These are phyloP conservation scores for Globisporangium radiosum DNA, from an alignment of 352 stramenopile genomes.

Conservation along the genomic window DNA sequence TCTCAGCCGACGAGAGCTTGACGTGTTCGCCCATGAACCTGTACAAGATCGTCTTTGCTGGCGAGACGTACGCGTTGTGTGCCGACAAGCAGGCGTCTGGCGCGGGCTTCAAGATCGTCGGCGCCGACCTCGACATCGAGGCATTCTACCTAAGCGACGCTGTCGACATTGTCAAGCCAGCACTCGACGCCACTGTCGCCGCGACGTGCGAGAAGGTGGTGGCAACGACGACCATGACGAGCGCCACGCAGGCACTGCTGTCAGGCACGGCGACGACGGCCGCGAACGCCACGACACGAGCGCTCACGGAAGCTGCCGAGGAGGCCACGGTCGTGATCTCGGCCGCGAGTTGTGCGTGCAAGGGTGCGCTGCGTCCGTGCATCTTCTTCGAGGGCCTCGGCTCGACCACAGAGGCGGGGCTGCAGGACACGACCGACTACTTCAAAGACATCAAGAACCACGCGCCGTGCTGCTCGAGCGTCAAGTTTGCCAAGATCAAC, in stretches of 20 bases:
- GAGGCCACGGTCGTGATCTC: conserved; percentile 11
- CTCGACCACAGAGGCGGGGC: conserved; percentile 19
- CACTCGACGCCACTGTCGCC: conserved; percentile 1
- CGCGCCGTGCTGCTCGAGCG: conserved; percentile 52
- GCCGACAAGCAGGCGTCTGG: conserved; percentile 5
- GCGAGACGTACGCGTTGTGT: conserved; percentile 36
- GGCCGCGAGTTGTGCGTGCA: conserved; percentile 29
- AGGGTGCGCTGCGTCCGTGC: conserved; percentile 27
- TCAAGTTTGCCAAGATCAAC: conserved; percentile 40
- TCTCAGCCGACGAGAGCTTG: no score
- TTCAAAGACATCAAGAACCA: conserved; percentile 41
- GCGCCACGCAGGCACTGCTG: no score
- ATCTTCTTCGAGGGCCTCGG: conserved; percentile 61
- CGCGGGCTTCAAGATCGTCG: conserved; percentile 29
- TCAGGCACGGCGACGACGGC: conserved; percentile 11
- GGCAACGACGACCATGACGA: neutral
- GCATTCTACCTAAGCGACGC: conserved; percentile 18
- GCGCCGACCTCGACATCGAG: conserved; percentile 31
- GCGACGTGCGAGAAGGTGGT: conserved; percentile 5
- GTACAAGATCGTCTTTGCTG: conserved; percentile 7
- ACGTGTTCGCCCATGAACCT: no score
- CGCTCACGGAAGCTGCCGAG: conserved; percentile 8
- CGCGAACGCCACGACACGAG: conserved; percentile 16
- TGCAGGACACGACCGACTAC: conserved; percentile 31
- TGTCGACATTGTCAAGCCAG: neutral